A percentile compares a stretch with the other conserved stretches of the same genome.
These are phyloP conservation scores for Quercus lobata DNA, from an alignment of 331 rosid species.

Conservation along the genomic window DNA sequence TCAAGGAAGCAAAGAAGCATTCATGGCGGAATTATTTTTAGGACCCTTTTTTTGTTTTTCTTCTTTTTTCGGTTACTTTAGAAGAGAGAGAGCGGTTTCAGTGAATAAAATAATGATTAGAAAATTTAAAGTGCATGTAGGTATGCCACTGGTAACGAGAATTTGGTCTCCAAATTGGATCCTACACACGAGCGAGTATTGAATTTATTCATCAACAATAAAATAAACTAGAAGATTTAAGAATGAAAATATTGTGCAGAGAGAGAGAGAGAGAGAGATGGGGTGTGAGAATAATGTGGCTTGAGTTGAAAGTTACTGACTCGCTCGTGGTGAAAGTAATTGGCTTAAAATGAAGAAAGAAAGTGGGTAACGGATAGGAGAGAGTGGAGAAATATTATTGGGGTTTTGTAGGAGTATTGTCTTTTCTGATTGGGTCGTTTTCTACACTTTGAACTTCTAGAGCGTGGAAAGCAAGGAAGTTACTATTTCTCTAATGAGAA, in stretches of 20 bases:
- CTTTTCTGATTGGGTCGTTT: conserved; percentile 13
- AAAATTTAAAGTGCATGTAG: neutral
- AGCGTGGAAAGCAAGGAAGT: neutral
- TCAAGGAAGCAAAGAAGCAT: conserved; percentile 68
- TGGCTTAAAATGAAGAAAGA: too few species aligned
- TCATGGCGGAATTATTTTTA: conserved; percentile 38
- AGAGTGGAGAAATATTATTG: neutral
- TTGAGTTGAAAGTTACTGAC: neutral
- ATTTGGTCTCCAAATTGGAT: neutral
- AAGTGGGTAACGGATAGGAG: conserved; percentile 15
- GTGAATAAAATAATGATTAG: neutral
- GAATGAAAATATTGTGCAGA: neutral
- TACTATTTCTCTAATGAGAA: neutral
- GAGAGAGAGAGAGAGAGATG: neutral
- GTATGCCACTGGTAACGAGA: neutral
- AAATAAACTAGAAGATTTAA: neutral
- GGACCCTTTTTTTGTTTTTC: neutral
- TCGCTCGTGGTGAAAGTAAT: neutral
- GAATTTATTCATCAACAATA: neutral
- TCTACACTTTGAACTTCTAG: neutral
- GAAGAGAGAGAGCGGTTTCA: neutral
- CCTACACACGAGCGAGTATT: too few species aligned
- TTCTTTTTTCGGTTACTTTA: conserved; percentile 2
- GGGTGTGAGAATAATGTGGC: neutral
- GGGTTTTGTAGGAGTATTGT: too few species aligned